These are phyloP conservation scores for Microbotryum lychnidis-dioicae DNA, from an alignment of 1,284 basidiomycete genomes.

Conservation along the genomic window DNA sequence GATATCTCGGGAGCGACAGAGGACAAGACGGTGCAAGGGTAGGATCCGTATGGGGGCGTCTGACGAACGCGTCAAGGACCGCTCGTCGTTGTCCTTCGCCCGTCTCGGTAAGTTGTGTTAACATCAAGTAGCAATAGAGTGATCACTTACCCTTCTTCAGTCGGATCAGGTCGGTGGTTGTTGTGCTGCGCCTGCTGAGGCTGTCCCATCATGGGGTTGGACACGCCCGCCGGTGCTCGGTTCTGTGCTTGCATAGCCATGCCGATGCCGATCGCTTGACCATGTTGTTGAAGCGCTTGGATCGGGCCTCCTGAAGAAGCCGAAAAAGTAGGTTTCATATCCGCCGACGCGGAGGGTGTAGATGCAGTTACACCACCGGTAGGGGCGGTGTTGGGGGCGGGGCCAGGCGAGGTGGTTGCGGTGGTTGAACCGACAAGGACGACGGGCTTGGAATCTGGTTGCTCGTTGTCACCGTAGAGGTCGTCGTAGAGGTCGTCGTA, in stretches of 20 bases:
- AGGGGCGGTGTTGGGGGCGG: background rate
- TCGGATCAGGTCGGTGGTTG: no score
- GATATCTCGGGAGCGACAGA: no score
- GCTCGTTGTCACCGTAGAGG: conserved; percentile 66
- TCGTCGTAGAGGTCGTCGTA: conserved; percentile 46
- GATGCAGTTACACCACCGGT: background rate
- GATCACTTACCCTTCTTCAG: no score
- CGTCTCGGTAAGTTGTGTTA: no score
- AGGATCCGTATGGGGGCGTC: no score
- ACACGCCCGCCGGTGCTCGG: background rate
- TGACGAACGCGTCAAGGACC: no score
- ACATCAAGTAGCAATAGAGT: no score
- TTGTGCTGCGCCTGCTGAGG: no score
- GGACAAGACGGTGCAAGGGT: no score
- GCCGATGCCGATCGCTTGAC: background rate
- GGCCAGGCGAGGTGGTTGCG: background rate
- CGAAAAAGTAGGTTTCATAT: conserved; percentile 32
- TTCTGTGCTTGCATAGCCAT: conserved; percentile 24
- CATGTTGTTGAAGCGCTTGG: conserved; percentile 6
- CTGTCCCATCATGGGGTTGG: no score
- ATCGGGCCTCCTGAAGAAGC: conserved; percentile 33
- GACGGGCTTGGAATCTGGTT: conserved; percentile 34
- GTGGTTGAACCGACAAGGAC: background rate
- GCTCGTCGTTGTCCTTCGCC: no score
- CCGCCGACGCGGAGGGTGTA: background rate